Evolutionary conservation across 108 stramenopile species (phyloP).

Genomic region (Skeletonema tropicum): DNA sequence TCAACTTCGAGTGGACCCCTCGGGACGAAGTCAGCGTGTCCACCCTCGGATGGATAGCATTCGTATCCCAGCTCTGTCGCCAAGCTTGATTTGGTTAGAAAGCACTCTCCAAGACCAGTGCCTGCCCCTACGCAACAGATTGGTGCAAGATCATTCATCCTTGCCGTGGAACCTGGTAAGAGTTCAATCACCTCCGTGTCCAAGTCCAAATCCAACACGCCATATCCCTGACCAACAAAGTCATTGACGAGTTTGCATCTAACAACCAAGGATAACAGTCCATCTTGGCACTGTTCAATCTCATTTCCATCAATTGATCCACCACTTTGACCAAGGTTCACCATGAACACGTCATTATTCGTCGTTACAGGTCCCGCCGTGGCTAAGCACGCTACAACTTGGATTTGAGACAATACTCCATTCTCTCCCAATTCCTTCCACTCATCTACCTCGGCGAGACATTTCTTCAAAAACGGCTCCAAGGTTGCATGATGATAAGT

Average conservation of each 20-base stretch:
- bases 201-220: slow-evolving; percentile 85
- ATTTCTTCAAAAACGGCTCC: slow-evolving; percentile 68
- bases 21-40: slow-evolving; percentile 94
- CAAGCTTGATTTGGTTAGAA: slow-evolving; percentile 67
- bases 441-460: slow-evolving; percentile 53
- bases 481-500: slow-evolving; percentile 66
- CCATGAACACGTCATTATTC: slow-evolving; percentile 79
- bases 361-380: slow-evolving; percentile 91
- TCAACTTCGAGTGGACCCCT: slow-evolving; percentile 80
- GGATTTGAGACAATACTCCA: slow-evolving; percentile 18
- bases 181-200: slow-evolving; percentile 64
- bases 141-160: slow-evolving; percentile 67
- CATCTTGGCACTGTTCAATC: slow-evolving; percentile 55
- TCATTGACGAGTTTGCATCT: slow-evolving; percentile 92
- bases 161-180: slow-evolving; percentile 52
- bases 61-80: slow-evolving; percentile 66
- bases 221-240: slow-evolving; percentile 96
- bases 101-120: slow-evolving; percentile 96
- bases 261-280: slow-evolving; percentile 44
- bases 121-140: slow-evolving; percentile 96
- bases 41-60: slow-evolving; percentile 97
- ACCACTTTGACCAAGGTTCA: slow-evolving; percentile 68
- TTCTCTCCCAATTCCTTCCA: slow-evolving; percentile 34
- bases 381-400: slow-evolving; percentile 86
- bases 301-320: slow-evolving; percentile 70